phyloP scores from a whole-genome alignment of 352 stramenopile species.

The Pythium aristosporum region DNA sequence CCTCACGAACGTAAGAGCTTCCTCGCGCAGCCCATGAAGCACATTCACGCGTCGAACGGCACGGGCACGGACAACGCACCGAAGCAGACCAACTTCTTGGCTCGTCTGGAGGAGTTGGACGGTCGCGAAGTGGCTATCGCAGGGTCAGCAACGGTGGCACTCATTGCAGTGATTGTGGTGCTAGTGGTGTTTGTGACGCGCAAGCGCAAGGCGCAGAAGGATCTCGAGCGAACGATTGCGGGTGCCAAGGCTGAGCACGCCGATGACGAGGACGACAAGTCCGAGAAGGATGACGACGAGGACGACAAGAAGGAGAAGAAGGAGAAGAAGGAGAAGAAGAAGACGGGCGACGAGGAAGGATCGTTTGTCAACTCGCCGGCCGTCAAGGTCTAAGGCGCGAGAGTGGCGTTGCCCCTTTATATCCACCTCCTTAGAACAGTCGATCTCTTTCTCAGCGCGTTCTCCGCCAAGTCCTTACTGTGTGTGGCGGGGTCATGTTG shows the following conservation, averaged over 20 bases:
- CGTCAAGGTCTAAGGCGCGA: slow-evolving; percentile 41
- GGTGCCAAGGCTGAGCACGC: slow-evolving; percentile 78
- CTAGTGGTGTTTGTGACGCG: slow-evolving; percentile 68
- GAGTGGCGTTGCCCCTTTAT: background rate
- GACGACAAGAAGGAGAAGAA: slow-evolving; percentile 73
- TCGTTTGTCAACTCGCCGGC: slow-evolving; percentile 85
- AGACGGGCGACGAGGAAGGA: slow-evolving; percentile 60
- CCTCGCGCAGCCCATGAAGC: slow-evolving; percentile 83
- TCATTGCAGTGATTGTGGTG: slow-evolving; percentile 68
- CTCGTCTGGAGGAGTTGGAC: slow-evolving; percentile 60
- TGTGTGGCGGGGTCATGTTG: too few relatives aligned
- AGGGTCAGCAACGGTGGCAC: slow-evolving; percentile 47
- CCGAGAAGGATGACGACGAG: slow-evolving; percentile 61
- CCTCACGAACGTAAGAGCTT: slow-evolving; percentile 75
- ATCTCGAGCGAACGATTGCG: slow-evolving; percentile 78
- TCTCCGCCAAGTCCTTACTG: background rate
- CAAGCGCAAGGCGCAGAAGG: slow-evolving; percentile 80
- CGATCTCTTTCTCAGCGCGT: slow-evolving; percentile 5
- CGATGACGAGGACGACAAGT: slow-evolving; percentile 50
- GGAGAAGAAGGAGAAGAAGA: slow-evolving; percentile 67
- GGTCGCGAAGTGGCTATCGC: slow-evolving; percentile 66
- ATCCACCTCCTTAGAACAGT: slow-evolving; percentile 11
- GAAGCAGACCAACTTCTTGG: slow-evolving; percentile 65
- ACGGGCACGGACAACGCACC: slow-evolving; percentile 45
- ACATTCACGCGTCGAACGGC: slow-evolving; percentile 78